Evolutionary conservation across 306 rosid genomes (phyloP), one percentile per base, ranked within the genome.

Genomic region (Pueraria montana): DNA sequence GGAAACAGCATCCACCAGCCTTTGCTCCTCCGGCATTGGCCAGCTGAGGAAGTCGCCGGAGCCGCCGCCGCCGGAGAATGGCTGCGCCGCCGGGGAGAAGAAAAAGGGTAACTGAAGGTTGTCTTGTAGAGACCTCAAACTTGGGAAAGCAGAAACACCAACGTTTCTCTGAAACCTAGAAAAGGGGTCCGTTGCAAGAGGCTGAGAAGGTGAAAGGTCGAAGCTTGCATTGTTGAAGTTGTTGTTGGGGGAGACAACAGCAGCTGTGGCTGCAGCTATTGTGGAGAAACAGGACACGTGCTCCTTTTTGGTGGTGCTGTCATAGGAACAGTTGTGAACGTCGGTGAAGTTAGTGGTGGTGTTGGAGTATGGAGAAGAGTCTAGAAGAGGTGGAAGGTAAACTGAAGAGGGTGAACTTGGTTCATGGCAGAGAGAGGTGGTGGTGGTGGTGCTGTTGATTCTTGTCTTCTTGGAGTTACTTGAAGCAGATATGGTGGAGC

Each of bases 221-320:
- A 83, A 87, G 59, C 77, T 75, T 6, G 80, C 84, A 74, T 79
- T 87, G 70, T 0, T 13, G 80, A 34, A 77, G 85, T 48, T 76
- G 85, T 48, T 76, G 66, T 23, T 82, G 32, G 50, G 77, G 20
- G 24, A 70, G 18, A 56, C 83, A 76, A 71, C 84, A 66, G 74
- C 52, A 16, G 79, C 79, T 3, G 67, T 26, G 56, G 79, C 62
- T 53, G 87, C 83, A 38, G 82, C 75, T 26, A 78, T 69, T 82
- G 97, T 96, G 99, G 99, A 96, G 99, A 96, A 96, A 94, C 99
- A 96, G 98, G 99, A 90, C 99, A 96, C 98, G 99, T 96, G 99
- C 99, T 94, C 97, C 78, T 78, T 96, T 88, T 62, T 30, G 18
- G 80, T 88, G 86, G 84, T 87, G 56, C 71, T 89, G 38, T 87